Evolutionary conservation across 1,284 basidiomycete genomes (phyloP).

Genomic region (Peniophora sp.): DNA sequence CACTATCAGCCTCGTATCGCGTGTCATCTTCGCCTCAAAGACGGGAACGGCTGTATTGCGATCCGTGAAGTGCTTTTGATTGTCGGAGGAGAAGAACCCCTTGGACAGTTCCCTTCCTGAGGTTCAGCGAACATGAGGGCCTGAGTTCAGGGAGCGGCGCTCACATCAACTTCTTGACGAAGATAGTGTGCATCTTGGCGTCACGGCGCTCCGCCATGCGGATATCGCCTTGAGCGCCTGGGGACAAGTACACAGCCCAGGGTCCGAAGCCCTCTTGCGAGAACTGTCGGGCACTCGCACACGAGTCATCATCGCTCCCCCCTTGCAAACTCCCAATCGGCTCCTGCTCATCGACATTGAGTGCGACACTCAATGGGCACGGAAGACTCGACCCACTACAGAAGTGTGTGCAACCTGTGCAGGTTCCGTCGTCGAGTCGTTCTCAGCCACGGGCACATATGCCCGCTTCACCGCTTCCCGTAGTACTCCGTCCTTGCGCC

Average conservation of each 20-base stretch:
- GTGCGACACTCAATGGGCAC: constrained; percentile 40
- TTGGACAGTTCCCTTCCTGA: constrained; percentile 48
- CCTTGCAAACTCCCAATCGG: too few species aligned
- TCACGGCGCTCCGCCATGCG: constrained; percentile 32
- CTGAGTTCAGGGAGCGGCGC: neutral
- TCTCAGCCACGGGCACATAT: constrained; percentile 10
- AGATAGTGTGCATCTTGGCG: constrained; percentile 33
- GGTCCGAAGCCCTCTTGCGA: constrained; percentile 40
- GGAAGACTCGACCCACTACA: constrained; percentile 12
- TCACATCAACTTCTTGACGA: constrained; percentile 55
- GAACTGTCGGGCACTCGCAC: too few species aligned
- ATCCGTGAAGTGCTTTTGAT: constrained; percentile 55
- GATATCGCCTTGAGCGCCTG: constrained; percentile 33
- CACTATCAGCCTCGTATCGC: constrained; percentile 55
- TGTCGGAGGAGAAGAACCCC: constrained; percentile 60
- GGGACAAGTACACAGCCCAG: constrained; percentile 44
- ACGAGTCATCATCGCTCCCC: too few species aligned
- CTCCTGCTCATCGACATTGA: constrained; percentile 36
- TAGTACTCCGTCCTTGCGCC: constrained; percentile 1
- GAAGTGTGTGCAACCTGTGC: constrained; percentile 4
- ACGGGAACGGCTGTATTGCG: constrained; percentile 34
- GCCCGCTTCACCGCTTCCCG: constrained; percentile 1
- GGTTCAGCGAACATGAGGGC: neutral
- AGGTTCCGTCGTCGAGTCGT: constrained; percentile 7
- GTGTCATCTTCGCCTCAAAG: constrained; percentile 62